A percentile compares a stretch with the other conserved stretches of the same genome.
Conservation (phyloP, 768 basidiomycete species). For the Russula sp. region DNA sequence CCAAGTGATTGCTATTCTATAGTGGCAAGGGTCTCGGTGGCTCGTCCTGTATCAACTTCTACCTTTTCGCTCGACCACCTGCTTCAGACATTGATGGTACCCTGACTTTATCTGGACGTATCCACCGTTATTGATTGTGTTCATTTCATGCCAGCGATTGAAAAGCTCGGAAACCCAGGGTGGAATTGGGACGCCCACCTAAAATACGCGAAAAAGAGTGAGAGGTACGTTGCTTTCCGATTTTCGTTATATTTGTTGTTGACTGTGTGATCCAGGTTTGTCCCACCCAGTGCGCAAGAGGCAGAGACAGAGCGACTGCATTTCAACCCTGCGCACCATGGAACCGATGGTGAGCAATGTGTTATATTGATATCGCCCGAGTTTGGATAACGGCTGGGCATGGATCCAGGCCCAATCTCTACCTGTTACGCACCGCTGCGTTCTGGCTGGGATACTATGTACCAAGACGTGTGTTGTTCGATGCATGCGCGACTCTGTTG, state of each 20-base stretch:
- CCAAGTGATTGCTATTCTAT: background rate
- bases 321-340: constrained; percentile 19
- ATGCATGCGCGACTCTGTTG: background rate
- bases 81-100: constrained; percentile 31
- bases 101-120: background rate
- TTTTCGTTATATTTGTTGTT: background rate
- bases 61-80: constrained; percentile 31
- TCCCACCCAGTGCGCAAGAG: constrained; percentile 11
- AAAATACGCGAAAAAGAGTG: constrained; percentile 31
- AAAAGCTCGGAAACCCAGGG: constrained; percentile 34
- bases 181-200: constrained; percentile 34
- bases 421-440: constrained; percentile 11
- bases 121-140: background rate
- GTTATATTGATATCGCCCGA: background rate
- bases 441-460: constrained; percentile 22
- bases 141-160: constrained; percentile 19
- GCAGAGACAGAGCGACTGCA: constrained; percentile 11
- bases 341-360: constrained; percentile 12
- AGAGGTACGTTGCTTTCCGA: constrained; percentile 2
- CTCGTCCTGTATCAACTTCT: constrained; percentile 29
- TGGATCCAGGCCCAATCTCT: constrained; percentile 10
- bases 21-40: constrained; percentile 32
- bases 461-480: constrained; percentile 14
- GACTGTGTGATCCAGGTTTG: constrained; percentile 1
- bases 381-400: background rate